Evolutionary conservation across 2,329 filamentous ascomycete genomes (phyloP), one percentile per base, ranked within the genome.

Genomic region (Fusarium goolgardi): DNA sequence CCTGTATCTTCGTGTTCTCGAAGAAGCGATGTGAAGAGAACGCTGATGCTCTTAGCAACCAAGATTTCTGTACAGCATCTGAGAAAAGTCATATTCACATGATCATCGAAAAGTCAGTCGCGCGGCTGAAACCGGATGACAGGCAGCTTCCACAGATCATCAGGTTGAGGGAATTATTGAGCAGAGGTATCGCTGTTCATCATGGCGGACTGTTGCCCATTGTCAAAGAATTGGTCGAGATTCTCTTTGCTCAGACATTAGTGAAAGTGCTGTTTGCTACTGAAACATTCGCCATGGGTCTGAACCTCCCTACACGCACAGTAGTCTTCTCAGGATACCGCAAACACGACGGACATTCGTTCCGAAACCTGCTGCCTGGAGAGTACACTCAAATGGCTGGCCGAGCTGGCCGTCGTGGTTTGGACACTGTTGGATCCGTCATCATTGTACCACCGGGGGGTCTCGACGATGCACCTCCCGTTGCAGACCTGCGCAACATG

Each of bases 321-420:
- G 96, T 99, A 0, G 95, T 98, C 3, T 99, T 99, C 78, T 98
- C 96, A 13, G 96, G 96, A 12, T 97, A 96, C 79, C 89, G 96
- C 52, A 99, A 99, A 78, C 95, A 97, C 70, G 96, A 99, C 75
- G 96, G 96, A 8, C 92, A 96, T 71, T 88, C 88, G 6, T 98
- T 98, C 82, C 87, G 96, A 69, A 96, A 97, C 75, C 84, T 99
- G 0, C 84, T 97, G 0, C 94, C 96, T 0, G 96, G 96, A 18
- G 96, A 99, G 77, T 99, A 99, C 77, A 99, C 96, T 2, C 96
- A 99, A 74, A 99, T 99, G 96, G 95, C 96, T 25, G 96, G 96
- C 34, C 88, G 96, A 81, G 96, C 96, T 53, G 96, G 96, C 50
- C 90, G 96, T 73, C 89, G 96, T 84, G 96, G 96, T 72, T 86